These are phyloP conservation scores for Cutaneotrichosporon spelunceum DNA, from an alignment of 1,284 basidiomycete genomes.

Conservation along the genomic window DNA sequence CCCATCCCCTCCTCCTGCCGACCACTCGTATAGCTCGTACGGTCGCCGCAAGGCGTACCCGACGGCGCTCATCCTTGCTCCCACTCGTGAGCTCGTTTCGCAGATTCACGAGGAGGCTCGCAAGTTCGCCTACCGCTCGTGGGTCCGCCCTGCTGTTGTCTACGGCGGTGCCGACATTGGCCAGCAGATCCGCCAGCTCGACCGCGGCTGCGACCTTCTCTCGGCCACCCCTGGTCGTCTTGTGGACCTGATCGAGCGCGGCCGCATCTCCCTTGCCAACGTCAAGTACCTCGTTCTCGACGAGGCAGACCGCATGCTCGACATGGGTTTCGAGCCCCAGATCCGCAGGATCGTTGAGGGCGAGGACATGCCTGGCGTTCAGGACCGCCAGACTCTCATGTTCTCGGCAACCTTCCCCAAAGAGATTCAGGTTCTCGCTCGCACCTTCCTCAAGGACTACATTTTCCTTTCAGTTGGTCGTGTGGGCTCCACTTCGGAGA, in stretches of 20 bases:
- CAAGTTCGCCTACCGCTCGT: conserved; percentile 98
- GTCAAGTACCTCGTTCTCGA: conserved; percentile 98
- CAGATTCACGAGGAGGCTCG: conserved; percentile 99
- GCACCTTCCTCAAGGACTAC: conserved; percentile 90
- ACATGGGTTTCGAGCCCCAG: conserved; percentile 99
- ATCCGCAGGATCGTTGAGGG: conserved; percentile 97
- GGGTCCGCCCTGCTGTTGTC: conserved; percentile 97
- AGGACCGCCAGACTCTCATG: conserved; percentile 97
- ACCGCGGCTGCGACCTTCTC: conserved; percentile 94
- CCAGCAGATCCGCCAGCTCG: conserved; percentile 87
- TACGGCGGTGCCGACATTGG: conserved; percentile 99
- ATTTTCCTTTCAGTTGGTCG: conserved; percentile 98
- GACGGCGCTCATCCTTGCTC: conserved; percentile 91
- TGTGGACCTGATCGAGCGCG: conserved; percentile 97
- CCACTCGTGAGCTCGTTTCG: conserved; percentile 96
- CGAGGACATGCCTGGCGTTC: conserved; percentile 93
- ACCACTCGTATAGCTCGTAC: conserved; percentile 60
- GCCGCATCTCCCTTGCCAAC: conserved; percentile 92
- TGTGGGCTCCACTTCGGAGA: conserved; percentile 97
- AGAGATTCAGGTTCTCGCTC: conserved; percentile 96
- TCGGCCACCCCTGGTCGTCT: conserved; percentile 98
- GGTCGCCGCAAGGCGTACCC: conserved; percentile 88
- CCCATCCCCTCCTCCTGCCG: conserved; percentile 62
- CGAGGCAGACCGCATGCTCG: conserved; percentile 99
- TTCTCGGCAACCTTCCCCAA: conserved; percentile 99